phyloP scores from a whole-genome alignment of 495 filamentous ascomycete species.

The Penicillium tannophilum region DNA sequence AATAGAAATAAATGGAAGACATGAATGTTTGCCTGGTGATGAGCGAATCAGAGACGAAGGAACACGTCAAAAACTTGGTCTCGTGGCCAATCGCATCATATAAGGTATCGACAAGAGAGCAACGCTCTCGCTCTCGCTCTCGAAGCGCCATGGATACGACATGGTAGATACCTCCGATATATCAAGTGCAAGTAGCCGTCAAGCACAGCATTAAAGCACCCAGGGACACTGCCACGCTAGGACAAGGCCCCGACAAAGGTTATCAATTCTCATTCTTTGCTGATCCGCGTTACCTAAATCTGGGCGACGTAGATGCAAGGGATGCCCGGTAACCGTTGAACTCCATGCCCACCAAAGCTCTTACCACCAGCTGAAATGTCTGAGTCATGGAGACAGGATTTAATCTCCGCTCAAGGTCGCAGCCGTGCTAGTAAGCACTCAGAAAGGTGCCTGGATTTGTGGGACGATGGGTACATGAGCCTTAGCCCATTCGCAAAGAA shows the following conservation, averaged over 20 bases:
- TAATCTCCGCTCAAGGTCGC: slow-evolving; percentile 6
- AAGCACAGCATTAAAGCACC: slow-evolving; percentile 9
- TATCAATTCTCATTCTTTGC: slow-evolving; percentile 3
- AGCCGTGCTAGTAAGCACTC: slow-evolving; percentile 15
- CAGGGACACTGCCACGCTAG: slow-evolving; percentile 16
- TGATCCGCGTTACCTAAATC: slow-evolving; percentile 2
- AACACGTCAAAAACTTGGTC: slow-evolving; percentile 15
- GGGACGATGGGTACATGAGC: not conserved
- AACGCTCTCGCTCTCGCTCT: not conserved
- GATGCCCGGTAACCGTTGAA: slow-evolving; percentile 18
- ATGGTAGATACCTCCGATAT: slow-evolving; percentile 3
- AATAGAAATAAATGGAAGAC: not conserved
- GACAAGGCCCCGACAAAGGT: slow-evolving; percentile 10
- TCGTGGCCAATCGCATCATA: slow-evolving; percentile 16
- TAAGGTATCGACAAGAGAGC: not conserved
- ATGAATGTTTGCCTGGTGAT: slow-evolving; percentile 1
- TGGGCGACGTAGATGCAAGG: slow-evolving; percentile 13
- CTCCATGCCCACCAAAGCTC: not conserved
- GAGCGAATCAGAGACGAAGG: slow-evolving; percentile 16
- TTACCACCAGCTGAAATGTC: not conserved
- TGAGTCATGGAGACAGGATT: not conserved
- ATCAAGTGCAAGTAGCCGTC: slow-evolving; percentile 23
- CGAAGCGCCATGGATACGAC: slow-evolving; percentile 17
- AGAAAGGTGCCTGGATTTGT: slow-evolving; percentile 17
- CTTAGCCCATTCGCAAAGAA: not conserved